Evolutionary conservation across 2,329 filamentous ascomycete genomes (phyloP).

Genomic region (Magnaporthiopsis rhizophila): DNA sequence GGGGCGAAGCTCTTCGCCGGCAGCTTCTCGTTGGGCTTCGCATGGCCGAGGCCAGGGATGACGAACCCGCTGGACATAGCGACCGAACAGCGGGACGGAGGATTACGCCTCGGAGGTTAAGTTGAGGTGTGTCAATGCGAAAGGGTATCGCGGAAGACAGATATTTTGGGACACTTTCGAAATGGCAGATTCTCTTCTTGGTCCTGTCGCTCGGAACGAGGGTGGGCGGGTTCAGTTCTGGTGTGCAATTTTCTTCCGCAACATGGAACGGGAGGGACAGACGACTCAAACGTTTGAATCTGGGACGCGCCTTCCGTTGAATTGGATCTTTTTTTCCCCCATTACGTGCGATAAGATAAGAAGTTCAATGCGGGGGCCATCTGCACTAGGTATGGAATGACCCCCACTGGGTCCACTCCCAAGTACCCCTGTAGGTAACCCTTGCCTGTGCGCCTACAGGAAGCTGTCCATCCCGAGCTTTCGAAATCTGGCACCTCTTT

Average conservation of each 20-base stretch:
- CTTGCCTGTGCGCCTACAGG: neutral
- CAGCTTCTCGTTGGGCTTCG: slow-evolving; percentile 16
- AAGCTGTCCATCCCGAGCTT: neutral
- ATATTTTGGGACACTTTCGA: too few relatives aligned
- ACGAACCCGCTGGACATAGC: slow-evolving; percentile 15
- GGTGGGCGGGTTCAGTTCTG: neutral
- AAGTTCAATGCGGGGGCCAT: too few relatives aligned
- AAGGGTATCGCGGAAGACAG: neutral
- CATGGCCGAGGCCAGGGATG: slow-evolving; percentile 24
- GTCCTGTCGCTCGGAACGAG: too few relatives aligned
- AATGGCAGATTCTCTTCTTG: too few relatives aligned
- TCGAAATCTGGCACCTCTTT: slow-evolving; percentile 3
- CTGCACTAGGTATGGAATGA: too few relatives aligned
- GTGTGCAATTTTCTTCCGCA: neutral
- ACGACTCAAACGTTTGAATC: neutral
- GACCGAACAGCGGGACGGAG: neutral
- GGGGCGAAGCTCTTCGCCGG: slow-evolving; percentile 15
- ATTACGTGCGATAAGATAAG: slow-evolving; percentile 1
- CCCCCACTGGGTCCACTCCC: too few relatives aligned
- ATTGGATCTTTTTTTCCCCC: neutral
- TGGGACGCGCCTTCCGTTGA: neutral
- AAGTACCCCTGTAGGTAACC: neutral
- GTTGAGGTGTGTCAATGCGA: neutral
- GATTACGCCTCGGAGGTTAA: neutral
- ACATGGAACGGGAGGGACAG: neutral